Conservation (phyloP, 768 basidiomycete species). For the Phanerochaete carnosa region DNA sequence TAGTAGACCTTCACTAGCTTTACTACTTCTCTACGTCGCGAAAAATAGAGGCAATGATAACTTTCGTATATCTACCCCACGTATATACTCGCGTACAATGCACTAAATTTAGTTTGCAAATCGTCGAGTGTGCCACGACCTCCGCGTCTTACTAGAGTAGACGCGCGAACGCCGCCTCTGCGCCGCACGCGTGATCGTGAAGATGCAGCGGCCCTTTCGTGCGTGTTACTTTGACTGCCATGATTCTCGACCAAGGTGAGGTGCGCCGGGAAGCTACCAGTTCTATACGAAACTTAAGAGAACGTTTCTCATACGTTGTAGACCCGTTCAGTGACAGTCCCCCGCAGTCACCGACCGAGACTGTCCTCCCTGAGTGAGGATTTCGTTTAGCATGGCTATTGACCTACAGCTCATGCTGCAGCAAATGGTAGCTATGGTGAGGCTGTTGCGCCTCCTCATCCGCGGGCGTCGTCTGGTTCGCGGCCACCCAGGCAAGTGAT, state of each 20-base stretch:
- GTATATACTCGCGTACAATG: not conserved
- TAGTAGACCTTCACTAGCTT: not conserved
- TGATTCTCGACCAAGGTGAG: slow-evolving; percentile 39
- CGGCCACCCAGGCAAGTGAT: slow-evolving; percentile 3
- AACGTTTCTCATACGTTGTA: not conserved
- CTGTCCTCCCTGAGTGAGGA: slow-evolving; percentile 7
- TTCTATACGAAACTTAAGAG: no score
- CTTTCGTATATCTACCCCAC: not conserved
- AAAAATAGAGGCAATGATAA: not conserved
- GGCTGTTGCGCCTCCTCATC: not conserved
- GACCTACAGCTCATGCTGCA: not conserved
- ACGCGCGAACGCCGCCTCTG: not conserved
- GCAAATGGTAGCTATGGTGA: not conserved
- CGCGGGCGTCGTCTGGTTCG: not conserved
- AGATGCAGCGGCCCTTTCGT: not conserved
- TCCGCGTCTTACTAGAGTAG: not conserved
- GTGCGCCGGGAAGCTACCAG: slow-evolving; percentile 21
- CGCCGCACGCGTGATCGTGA: not conserved
- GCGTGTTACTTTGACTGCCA: not conserved
- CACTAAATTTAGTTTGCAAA: not conserved
- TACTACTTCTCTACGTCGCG: not conserved
- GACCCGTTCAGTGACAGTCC: slow-evolving; percentile 8
- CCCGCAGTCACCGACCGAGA: not conserved
- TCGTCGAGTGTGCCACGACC: not conserved
- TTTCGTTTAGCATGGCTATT: not conserved